These are phyloP conservation scores for Tilletiopsis washingtonensis DNA, from an alignment of 1,284 basidiomycete genomes.

Conservation along the genomic window DNA sequence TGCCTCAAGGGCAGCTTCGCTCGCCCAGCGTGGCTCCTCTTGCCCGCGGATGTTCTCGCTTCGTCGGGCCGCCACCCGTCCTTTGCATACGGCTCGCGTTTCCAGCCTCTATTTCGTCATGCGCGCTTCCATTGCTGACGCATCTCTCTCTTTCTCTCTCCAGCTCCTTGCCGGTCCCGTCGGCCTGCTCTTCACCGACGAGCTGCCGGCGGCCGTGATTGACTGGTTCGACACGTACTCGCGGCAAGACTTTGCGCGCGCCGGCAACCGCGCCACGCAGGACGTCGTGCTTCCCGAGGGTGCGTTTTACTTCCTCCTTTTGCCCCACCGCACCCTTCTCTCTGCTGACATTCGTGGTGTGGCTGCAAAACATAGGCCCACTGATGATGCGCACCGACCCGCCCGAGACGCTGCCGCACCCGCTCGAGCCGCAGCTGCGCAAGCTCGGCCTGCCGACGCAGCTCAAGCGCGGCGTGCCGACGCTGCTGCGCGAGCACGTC, in stretches of 20 bases:
- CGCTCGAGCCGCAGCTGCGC: slow-evolving; percentile 90
- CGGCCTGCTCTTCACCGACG: slow-evolving; percentile 84
- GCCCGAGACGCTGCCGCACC: slow-evolving; percentile 75
- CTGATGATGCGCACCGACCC: slow-evolving; percentile 32
- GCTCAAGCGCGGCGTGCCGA: slow-evolving; percentile 80
- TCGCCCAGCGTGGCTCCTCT: no score
- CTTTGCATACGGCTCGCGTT: no score
- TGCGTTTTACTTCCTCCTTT: neutral
- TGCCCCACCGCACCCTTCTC: neutral
- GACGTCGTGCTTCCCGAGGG: slow-evolving; percentile 67
- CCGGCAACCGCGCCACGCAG: slow-evolving; percentile 69
- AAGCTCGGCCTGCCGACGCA: slow-evolving; percentile 79
- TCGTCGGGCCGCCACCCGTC: no score
- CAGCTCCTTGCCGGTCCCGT: slow-evolving; percentile 91
- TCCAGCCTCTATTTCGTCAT: no score
- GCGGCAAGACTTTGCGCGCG: slow-evolving; percentile 82
- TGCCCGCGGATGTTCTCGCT: no score
- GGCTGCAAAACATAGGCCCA: slow-evolving; percentile 12
- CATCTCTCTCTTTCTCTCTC: slow-evolving; percentile 8
- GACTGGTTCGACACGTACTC: slow-evolving; percentile 91
- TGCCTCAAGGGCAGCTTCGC: no score
- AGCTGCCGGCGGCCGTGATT: slow-evolving; percentile 73
- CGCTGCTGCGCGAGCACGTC: slow-evolving; percentile 63
- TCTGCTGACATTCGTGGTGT: neutral
- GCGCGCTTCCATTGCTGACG: no score